Conservation (phyloP, 2,329 filamentous ascomycete species). For the Stagonosporopsis cucurbitacearum region DNA sequence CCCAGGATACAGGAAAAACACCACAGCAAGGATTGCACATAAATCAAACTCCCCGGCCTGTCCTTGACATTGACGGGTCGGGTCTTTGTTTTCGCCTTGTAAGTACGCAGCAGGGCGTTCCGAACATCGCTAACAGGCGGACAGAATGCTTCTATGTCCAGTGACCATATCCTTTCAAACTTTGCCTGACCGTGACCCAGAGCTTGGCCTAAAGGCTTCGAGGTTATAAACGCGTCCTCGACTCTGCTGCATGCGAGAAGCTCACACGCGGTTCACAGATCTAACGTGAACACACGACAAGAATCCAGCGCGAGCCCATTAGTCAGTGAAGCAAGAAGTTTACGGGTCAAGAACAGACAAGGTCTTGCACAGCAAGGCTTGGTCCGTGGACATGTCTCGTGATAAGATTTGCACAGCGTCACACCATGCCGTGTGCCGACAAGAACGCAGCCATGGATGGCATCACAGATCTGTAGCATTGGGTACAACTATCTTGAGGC, state of each 20-base stretch:
- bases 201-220: not conserved
- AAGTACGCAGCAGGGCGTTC: constrained; percentile 2
- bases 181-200: not conserved
- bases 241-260: not conserved
- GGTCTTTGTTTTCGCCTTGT: constrained; percentile 20
- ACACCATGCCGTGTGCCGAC: not conserved
- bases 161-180: not conserved
- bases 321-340: not conserved
- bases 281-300: not conserved
- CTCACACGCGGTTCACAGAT: not conserved
- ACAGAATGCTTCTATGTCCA: not conserved
- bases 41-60: constrained; percentile 28
- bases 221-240: not conserved
- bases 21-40: not conserved
- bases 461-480: constrained; percentile 4
- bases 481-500: not conserved
- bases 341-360: too few species aligned
- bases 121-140: not conserved
- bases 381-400: not conserved
- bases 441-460: not conserved
- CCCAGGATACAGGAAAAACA: not conserved
- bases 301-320: not conserved
- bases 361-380: not conserved
- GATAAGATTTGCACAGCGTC: not conserved
- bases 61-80: constrained; percentile 19